Percentiles rank a stretch among this genome's conserved stretches.
phyloP scores from a whole-genome alignment of 495 filamentous ascomycete species.

The Geopyxis carbonaria region DNA sequence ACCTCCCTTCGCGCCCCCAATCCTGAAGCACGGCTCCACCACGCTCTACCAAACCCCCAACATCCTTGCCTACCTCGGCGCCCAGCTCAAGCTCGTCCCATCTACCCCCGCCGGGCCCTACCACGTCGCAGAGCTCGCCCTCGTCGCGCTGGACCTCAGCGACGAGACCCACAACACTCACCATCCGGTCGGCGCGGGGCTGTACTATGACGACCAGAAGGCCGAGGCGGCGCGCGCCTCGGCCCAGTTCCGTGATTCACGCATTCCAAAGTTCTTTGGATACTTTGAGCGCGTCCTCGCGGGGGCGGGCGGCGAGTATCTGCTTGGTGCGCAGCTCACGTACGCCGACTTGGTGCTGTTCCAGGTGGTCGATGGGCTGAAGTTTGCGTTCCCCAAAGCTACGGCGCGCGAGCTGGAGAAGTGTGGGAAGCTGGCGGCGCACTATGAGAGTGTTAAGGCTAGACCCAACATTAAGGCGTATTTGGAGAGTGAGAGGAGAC shows the following conservation, averaged over 20 bases:
- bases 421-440: constrained; percentile 34
- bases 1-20: not conserved
- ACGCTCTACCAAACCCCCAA: not conserved
- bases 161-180: constrained; percentile 53
- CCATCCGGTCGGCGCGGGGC: constrained; percentile 38
- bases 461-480: constrained; percentile 41
- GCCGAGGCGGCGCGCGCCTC: constrained; percentile 35
- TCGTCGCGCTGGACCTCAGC: constrained; percentile 49
- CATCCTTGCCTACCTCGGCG: not conserved
- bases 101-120: constrained; percentile 31
- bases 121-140: constrained; percentile 36
- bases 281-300: constrained; percentile 47
- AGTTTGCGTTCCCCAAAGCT: constrained; percentile 47
- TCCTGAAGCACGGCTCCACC: not conserved
- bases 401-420: constrained; percentile 32
- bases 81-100: not conserved
- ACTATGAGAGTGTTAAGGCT: constrained; percentile 39
- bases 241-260: constrained; percentile 36
- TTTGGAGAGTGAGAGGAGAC: constrained; percentile 38
- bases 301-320: constrained; percentile 37
- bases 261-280: constrained; percentile 46
- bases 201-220: constrained; percentile 56
- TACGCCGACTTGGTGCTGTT: constrained; percentile 55
- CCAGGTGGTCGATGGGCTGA: constrained; percentile 38
- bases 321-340: constrained; percentile 41